Evolutionary conservation across 2,329 filamentous ascomycete genomes (phyloP).

Genomic region (Chaetomiaceae sp.): DNA sequence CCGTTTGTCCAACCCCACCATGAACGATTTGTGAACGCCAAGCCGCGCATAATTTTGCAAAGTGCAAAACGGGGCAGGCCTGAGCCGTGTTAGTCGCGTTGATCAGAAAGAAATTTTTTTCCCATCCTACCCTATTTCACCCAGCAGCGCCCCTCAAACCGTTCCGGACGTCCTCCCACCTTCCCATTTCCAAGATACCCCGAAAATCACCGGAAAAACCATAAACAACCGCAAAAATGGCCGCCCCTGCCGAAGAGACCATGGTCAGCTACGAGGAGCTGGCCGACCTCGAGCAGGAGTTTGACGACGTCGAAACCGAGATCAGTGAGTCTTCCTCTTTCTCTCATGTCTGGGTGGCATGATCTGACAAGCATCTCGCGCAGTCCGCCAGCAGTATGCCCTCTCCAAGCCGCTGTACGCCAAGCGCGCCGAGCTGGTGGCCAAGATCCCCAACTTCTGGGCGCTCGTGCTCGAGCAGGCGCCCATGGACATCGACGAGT

Average conservation of each 20-base stretch:
- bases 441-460: constrained; percentile 86
- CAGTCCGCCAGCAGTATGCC: constrained; percentile 69
- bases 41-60: constrained; percentile 9
- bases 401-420: constrained; percentile 68
- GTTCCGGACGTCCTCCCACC: not conserved
- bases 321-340: constrained; percentile 58
- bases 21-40: constrained; percentile 12
- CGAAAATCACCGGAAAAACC: not conserved
- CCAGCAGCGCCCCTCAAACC: not conserved
- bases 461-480: constrained; percentile 86
- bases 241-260: constrained; percentile 34
- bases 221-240: constrained; percentile 27
- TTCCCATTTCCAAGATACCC: not conserved
- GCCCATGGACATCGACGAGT: constrained; percentile 80
- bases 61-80: constrained; percentile 1
- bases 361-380: constrained; percentile 12
- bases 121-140: constrained; percentile 5
- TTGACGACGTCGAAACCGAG: constrained; percentile 77
- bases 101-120: constrained; percentile 8
- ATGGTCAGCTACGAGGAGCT: constrained; percentile 70
- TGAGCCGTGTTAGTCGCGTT: constrained; percentile 11
- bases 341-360: not conserved
- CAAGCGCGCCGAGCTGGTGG: constrained; percentile 66
- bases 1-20: constrained; percentile 7
- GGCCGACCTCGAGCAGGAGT: constrained; percentile 73